Conservation (phyloP, 1,284 basidiomycete genomes). For the Takashimella koratensis region DNA sequence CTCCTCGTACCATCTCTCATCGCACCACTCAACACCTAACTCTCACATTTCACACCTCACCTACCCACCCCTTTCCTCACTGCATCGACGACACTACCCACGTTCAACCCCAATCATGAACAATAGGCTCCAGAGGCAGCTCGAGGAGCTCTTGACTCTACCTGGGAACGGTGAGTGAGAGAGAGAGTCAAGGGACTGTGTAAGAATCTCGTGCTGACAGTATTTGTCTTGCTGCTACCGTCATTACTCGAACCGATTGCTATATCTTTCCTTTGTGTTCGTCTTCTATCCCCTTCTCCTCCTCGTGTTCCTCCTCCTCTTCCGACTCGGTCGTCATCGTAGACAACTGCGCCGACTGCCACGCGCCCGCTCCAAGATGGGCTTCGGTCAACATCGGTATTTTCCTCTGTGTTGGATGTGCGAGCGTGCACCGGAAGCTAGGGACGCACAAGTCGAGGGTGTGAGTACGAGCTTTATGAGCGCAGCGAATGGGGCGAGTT, state of each 20-base stretch:
- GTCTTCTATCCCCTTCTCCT: neutral
- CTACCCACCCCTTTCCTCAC: constrained; percentile 1
- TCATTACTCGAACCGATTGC: neutral
- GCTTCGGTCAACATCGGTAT: constrained; percentile 46
- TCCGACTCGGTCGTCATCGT: neutral
- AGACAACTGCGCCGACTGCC: constrained; percentile 49
- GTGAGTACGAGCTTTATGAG: constrained; percentile 23
- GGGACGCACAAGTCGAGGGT: constrained; percentile 48
- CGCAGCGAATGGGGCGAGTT: neutral
- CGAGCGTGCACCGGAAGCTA: constrained; percentile 44
- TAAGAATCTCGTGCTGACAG: too few relatives aligned
- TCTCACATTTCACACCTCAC: constrained; percentile 11
- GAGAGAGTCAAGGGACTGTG: too few relatives aligned
- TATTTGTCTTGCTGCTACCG: too few relatives aligned
- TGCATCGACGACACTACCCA: neutral
- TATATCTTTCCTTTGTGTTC: neutral
- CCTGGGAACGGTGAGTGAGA: constrained; percentile 45
- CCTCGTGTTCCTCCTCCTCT: neutral
- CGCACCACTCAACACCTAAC: neutral
- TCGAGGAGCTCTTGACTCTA: constrained; percentile 41
- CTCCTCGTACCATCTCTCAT: too few relatives aligned
- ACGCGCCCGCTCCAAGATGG: constrained; percentile 43
- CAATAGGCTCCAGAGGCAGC: constrained; percentile 40
- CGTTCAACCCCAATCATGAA: too few relatives aligned
- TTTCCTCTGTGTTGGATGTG: constrained; percentile 43